Conservation (phyloP, 106 monocot species). For the Phalaenopsis equestris region DNA sequence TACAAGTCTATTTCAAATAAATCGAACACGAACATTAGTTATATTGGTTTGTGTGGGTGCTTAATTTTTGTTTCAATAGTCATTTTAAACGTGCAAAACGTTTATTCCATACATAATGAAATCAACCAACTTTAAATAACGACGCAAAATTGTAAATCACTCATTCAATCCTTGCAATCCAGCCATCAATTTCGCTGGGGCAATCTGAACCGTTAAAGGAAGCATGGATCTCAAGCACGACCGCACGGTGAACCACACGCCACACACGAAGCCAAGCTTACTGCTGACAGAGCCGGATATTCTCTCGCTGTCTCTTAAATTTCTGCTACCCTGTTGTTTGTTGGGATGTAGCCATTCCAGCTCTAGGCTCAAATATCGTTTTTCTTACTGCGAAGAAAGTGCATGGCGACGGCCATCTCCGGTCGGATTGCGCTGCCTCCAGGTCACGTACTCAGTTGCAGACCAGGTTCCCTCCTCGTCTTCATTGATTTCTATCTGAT, state of each 20-base stretch:
- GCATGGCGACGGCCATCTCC: constrained; percentile 1
- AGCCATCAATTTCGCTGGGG: not conserved
- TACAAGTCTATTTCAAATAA: no score
- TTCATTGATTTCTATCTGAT: not conserved
- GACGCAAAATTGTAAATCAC: no score
- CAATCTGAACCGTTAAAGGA: not conserved
- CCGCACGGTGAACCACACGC: not conserved
- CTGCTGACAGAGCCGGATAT: not conserved
- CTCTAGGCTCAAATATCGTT: not conserved
- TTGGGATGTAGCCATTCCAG: not conserved
- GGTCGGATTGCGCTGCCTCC: not conserved
- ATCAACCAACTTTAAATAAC: no score
- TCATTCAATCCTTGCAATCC: no score
- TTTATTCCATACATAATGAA: no score
- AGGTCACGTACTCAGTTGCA: not conserved
- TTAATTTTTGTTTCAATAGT: no score
- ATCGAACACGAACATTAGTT: no score
- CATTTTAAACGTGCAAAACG: no score
- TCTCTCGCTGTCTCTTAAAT: not conserved
- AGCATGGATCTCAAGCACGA: not conserved
- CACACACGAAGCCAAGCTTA: not conserved
- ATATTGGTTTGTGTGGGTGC: no score
- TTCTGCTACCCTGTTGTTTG: not conserved
- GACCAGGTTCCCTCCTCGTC: not conserved
- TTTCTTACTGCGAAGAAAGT: not conserved